Evolutionary conservation across 2,329 filamentous ascomycete species (phyloP).

Genomic region (Cercospora sp.): DNA sequence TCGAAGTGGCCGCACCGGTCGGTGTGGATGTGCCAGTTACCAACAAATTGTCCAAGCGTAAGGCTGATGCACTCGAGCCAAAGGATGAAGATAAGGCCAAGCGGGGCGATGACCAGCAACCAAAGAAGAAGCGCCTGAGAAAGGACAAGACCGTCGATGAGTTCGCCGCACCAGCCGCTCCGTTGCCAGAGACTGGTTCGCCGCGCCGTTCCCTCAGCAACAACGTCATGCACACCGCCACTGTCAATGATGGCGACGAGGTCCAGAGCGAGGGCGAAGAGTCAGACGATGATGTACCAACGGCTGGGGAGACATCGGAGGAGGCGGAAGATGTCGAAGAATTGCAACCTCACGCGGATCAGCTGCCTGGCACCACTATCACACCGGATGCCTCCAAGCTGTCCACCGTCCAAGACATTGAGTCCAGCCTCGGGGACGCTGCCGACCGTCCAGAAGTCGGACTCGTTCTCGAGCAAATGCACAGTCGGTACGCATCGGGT

Average conservation of each 20-base stretch:
- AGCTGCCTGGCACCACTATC: neutral
- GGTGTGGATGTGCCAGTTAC: neutral
- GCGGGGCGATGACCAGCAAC: neutral
- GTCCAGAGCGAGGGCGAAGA: neutral
- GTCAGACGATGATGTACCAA: neutral
- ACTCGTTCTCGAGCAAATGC: neutral
- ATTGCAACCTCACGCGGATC: neutral
- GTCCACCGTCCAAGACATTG: neutral
- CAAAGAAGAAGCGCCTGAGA: neutral
- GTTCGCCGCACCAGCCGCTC: neutral
- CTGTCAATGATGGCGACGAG: neutral
- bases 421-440: neutral
- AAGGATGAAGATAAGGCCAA: neutral
- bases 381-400: neutral
- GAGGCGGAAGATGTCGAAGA: neutral
- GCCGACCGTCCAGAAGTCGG: neutral
- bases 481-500: neutral
- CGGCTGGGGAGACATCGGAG: neutral
- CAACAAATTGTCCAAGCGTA: neutral
- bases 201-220: neutral
- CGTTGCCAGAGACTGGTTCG: neutral
- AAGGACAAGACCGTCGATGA: neutral
- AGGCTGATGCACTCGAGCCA: neutral
- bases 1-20: neutral
- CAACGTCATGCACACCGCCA: neutral